Evolutionary conservation across 306 rosid genomes (phyloP), one percentile per base, ranked within the genome.

Genomic region (Abrus precatorius): DNA sequence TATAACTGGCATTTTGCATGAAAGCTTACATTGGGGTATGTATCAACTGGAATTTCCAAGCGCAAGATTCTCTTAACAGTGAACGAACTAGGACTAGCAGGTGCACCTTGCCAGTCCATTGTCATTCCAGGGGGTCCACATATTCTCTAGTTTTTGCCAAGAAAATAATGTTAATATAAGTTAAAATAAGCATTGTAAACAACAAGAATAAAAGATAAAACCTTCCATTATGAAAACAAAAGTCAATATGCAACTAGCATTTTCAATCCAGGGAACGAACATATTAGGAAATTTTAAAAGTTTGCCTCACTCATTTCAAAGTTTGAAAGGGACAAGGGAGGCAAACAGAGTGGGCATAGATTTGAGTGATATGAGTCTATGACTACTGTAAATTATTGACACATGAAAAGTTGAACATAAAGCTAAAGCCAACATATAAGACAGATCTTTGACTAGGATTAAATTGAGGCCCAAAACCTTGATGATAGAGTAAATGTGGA

Each of bases 31-130:
- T 91, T 92, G 79, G 98, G 98, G 85, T 80, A 94, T 45, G 97
- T 90, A 86, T 92, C 98, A 27, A 92, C 97, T 1, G 98, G 98
- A 84, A 94, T 94, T 82, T 94, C 98, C 92, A 94, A 80, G 60
- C 97, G 98, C 75, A 94, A 77, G 87, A 94, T 94, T 86, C 97
- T 91, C 87, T 94, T 94, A 40, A 94, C 97, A n/a, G 97, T 92
- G 84, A 59, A 90, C 0, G 97, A 91, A 80, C 97, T 94, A 82
- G 98, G 98, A 82, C 98, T 94, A 5, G 98, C 98, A 1, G 98
- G 97, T 40, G 97, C 97, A 54, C 98, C 87, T 90, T 94, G 98
- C 98, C 98, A 94, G 85, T 94, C 98, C 98, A 94, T 94, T 55
- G 97, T 89, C 98, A 90, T 91, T 63, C 97, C 97, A 47, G 91